Percentiles rank a stretch among this genome's conserved stretches.
Evolutionary conservation across 176 grass and related monocot genomes (phyloP).

Genomic region (Oryza rufipogon): DNA sequence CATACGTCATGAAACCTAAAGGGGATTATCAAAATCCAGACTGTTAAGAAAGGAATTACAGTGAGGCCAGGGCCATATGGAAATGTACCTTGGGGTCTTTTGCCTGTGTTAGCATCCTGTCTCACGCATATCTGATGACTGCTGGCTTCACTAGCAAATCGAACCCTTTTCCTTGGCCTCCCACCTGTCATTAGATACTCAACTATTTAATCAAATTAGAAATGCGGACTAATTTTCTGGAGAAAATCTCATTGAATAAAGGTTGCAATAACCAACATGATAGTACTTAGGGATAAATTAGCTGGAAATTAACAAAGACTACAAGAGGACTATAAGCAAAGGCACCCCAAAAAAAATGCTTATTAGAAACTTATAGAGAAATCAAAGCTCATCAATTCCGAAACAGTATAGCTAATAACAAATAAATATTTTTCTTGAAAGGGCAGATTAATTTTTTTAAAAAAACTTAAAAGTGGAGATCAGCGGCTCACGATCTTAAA

Average conservation of each 20-base stretch:
- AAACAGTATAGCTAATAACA: constrained; percentile 2
- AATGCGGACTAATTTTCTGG: background rate
- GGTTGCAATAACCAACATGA: constrained; percentile 8
- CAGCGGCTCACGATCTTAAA: background rate
- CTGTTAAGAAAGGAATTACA: background rate
- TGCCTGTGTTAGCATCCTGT: constrained; percentile 20
- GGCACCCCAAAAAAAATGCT: background rate
- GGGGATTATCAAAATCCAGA: constrained; percentile 1
- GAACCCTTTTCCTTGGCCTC: constrained; percentile 63
- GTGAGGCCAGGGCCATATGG: constrained; percentile 7
- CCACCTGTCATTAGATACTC: constrained; percentile 49
- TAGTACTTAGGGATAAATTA: background rate
- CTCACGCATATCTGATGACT: constrained; percentile 18
- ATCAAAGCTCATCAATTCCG: background rate
- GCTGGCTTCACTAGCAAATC: constrained; percentile 58
- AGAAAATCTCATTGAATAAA: background rate
- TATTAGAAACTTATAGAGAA: background rate
- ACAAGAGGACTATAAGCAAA: background rate
- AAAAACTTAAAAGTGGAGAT: background rate
- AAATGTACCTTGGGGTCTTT: constrained; percentile 35
- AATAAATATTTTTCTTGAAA: background rate
- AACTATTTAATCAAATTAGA: constrained; percentile 35
- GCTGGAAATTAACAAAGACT: background rate
- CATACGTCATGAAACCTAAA: background rate
- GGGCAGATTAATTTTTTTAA: background rate